phyloP scores from a whole-genome alignment of 2,329 filamentous ascomycete genomes.

The Ascochyta koolunga region DNA sequence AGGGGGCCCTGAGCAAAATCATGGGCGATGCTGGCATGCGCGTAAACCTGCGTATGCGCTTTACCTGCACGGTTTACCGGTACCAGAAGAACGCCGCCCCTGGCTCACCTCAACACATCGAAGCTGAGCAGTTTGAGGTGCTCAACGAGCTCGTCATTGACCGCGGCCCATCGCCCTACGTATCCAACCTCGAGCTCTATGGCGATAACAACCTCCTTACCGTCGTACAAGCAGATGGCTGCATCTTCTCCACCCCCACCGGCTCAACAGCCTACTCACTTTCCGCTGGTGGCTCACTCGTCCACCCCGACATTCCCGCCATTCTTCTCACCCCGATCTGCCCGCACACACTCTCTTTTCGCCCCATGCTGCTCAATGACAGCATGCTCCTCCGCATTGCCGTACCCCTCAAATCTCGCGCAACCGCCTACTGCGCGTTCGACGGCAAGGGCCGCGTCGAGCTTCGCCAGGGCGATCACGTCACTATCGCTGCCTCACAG shows the following conservation, averaged over 20 bases:
- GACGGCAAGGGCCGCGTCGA: constrained; percentile 97
- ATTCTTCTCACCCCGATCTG: constrained; percentile 97
- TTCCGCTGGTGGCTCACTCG: constrained; percentile 91
- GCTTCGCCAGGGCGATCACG: constrained; percentile 89
- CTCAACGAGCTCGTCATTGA: constrained; percentile 99
- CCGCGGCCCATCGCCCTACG: constrained; percentile 92
- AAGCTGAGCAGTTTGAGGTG: constrained; percentile 96
- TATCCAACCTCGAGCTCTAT: constrained; percentile 95
- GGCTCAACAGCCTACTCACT: constrained; percentile 91
- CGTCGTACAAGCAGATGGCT: constrained; percentile 94
- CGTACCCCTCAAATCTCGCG: constrained; percentile 82
- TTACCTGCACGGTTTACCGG: constrained; percentile 96
- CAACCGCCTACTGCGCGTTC: constrained; percentile 95
- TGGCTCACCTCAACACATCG: constrained; percentile 69
- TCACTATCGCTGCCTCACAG: constrained; percentile 93
- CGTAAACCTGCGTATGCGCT: constrained; percentile 97
- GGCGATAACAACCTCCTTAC: constrained; percentile 94
- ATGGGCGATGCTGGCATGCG: constrained; percentile 97
- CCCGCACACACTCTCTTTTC: constrained; percentile 94
- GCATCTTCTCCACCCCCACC: constrained; percentile 96
- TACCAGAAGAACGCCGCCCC: constrained; percentile 54
- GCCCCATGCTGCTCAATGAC: constrained; percentile 96
- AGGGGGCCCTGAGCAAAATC: constrained; percentile 81
- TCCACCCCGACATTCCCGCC: constrained; percentile 95
- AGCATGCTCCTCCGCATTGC: constrained; percentile 89